Conservation (phyloP, 1,284 basidiomycete species). For the Nidula niveotomentosa region DNA sequence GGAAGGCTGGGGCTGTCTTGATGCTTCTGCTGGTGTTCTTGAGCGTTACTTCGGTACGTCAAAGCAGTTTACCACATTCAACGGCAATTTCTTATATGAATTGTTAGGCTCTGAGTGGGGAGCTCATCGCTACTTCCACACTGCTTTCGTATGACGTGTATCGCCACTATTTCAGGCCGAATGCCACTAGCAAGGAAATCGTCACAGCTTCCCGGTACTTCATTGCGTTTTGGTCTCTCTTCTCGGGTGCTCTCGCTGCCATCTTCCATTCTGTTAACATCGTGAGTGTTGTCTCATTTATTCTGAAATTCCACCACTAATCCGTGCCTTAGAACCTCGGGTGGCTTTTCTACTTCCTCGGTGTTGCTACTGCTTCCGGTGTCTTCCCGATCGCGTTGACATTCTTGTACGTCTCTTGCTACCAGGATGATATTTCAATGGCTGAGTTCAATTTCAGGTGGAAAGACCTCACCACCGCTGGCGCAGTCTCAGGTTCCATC, state of each 20-base stretch:
- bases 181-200: neutral
- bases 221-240: neutral
- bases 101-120: neutral
- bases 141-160: neutral
- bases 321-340: neutral
- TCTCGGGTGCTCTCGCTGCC: neutral
- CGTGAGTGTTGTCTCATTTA: neutral
- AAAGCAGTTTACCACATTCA: neutral
- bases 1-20: neutral
- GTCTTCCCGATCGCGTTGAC: neutral
- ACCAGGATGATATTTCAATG: neutral
- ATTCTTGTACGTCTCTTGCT: neutral
- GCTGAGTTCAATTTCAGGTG: constrained; percentile 3
- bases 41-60: neutral
- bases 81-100: neutral
- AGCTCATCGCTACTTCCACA: neutral
- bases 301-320: neutral
- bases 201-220: neutral
- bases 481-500: constrained; percentile 38
- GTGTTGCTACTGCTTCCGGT: neutral
- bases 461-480: constrained; percentile 14
- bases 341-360: neutral
- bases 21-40: neutral
- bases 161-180: neutral
- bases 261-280: neutral